Percentiles rank a stretch among this genome's conserved stretches.
phyloP scores from a whole-genome alignment of 2,329 filamentous ascomycete species.

The Fusarium mexicanum region DNA sequence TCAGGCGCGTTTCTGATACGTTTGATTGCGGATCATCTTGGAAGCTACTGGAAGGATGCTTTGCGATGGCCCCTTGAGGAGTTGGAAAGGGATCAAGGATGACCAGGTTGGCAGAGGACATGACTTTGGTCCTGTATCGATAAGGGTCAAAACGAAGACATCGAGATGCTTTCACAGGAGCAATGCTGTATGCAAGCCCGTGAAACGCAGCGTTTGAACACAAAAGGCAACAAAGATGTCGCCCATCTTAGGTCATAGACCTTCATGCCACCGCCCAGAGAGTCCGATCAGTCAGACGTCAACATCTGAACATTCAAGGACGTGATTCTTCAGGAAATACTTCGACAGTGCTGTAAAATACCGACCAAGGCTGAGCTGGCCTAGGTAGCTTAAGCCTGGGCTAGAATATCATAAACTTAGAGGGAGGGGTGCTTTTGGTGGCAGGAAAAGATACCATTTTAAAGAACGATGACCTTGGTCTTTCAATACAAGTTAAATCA shows the following conservation, averaged over 20 bases:
- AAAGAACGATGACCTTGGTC: neutral
- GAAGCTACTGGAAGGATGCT: conserved; percentile 47
- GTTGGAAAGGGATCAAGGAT: conserved; percentile 42
- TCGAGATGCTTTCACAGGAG: neutral
- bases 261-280: neutral
- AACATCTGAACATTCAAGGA: neutral
- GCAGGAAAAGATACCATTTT: neutral
- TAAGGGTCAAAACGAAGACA: neutral
- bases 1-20: conserved; percentile 46
- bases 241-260: neutral
- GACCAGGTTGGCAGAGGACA: neutral
- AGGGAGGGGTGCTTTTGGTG: neutral
- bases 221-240: neutral
- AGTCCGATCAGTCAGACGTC: neutral
- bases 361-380: neutral
- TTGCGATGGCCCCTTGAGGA: conserved; percentile 48
- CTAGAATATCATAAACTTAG: neutral
- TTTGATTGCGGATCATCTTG: conserved; percentile 47
- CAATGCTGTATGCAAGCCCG: neutral
- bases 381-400: neutral
- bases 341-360: neutral
- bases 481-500: neutral
- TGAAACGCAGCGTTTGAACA: neutral
- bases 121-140: neutral
- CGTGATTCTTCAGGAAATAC: neutral